phyloP scores from a whole-genome alignment of 192 early-diverging fungal genomes.

The Pilaira anomala region DNA sequence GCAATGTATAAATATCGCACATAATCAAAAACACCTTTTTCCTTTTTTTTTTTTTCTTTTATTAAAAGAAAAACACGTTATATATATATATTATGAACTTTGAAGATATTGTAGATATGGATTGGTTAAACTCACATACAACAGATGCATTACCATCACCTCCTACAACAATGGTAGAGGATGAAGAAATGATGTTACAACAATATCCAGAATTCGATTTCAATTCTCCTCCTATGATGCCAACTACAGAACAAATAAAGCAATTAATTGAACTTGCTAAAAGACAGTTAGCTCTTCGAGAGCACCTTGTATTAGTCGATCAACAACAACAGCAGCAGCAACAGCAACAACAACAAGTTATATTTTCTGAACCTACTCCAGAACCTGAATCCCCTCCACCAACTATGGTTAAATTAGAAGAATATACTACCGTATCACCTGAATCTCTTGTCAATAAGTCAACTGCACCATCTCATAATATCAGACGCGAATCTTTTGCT shows the following conservation, averaged over 20 bases:
- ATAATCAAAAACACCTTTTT: constrained; percentile 4
- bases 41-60: constrained; percentile 7
- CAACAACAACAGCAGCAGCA: too few species aligned
- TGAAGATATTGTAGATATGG: constrained; percentile 42
- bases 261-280: constrained; percentile 30
- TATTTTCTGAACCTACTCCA: too few species aligned
- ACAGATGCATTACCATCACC: constrained; percentile 3
- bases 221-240: background rate
- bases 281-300: constrained; percentile 26
- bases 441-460: too few species aligned
- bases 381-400: too few species aligned
- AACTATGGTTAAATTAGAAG: too few species aligned
- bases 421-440: too few species aligned
- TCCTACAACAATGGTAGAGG: background rate
- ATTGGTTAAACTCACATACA: constrained; percentile 35
- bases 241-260: constrained; percentile 30
- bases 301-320: constrained; percentile 13
- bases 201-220: background rate
- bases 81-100: constrained; percentile 19
- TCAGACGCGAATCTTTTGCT: constrained; percentile 5
- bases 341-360: too few species aligned
- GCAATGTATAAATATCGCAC: background rate
- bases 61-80: background rate
- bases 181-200: background rate
- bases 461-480: background rate